Conservation (phyloP, 805 yeast species). For the Saccharomycopsis lassenensis region DNA sequence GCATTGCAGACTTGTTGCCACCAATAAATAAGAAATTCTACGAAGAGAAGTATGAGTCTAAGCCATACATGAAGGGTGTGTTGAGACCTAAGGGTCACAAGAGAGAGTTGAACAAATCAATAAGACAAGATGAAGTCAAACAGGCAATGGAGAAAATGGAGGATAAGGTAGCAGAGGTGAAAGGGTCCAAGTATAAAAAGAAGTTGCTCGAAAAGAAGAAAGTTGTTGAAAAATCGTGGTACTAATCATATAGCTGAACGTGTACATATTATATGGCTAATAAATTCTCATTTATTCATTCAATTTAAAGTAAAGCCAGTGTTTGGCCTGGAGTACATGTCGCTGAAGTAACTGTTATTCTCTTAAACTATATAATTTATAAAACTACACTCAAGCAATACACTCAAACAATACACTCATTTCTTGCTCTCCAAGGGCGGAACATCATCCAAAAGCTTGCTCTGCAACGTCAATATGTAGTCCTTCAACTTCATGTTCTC, state of each 20-base stretch:
- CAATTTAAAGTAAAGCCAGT: no score
- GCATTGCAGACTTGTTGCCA: slow-evolving; percentile 73
- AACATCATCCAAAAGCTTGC: slow-evolving; percentile 47
- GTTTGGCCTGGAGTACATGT: no score
- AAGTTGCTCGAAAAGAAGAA: slow-evolving; percentile 33
- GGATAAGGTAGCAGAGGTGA: slow-evolving; percentile 50
- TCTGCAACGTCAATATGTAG: slow-evolving; percentile 59
- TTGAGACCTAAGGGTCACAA: slow-evolving; percentile 68
- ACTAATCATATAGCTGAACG: no score
- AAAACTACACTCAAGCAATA: no score
- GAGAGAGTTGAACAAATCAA: slow-evolving; percentile 59
- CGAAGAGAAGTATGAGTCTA: slow-evolving; percentile 62
- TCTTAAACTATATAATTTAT: no score
- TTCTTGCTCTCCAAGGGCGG: slow-evolving; percentile 27
- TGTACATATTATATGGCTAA: no score
- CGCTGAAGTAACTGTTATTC: no score
- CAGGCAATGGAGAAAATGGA: slow-evolving; percentile 63
- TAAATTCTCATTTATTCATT: no score
- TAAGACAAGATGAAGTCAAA: slow-evolving; percentile 46
- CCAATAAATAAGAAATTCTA: slow-evolving; percentile 59
- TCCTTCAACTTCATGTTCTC: slow-evolving; percentile 68
- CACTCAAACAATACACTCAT: no score
- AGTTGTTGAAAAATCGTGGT: no score
- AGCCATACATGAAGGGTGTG: slow-evolving; percentile 68
- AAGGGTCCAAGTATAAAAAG: slow-evolving; percentile 41